Conservation (phyloP, 1,139 yeast species). For the Magnusiomyces sp. region DNA sequence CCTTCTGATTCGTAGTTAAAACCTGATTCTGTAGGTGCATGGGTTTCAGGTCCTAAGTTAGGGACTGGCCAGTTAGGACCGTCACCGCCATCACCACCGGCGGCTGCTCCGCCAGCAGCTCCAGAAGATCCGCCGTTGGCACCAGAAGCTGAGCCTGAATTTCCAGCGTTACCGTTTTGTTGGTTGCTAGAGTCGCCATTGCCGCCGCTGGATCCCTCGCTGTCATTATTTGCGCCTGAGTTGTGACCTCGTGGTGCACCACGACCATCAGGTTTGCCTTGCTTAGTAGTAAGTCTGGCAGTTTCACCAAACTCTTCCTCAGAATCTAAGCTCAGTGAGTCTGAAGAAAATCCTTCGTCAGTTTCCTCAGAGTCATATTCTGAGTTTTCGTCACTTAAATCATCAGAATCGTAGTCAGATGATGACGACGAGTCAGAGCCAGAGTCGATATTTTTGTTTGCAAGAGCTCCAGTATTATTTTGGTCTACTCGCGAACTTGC, state of each 20-base stretch:
- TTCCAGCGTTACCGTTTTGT: conserved; percentile 14
- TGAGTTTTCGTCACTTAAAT: conserved; percentile 3
- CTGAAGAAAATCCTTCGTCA: conserved; percentile 13
- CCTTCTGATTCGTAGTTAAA: conserved; percentile 45
- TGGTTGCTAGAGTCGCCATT: background rate
- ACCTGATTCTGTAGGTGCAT: conserved; percentile 43
- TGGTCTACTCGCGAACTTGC: conserved; percentile 16
- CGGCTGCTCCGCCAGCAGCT: conserved; percentile 2
- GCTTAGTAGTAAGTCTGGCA: conserved; percentile 10
- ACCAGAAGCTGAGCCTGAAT: conserved; percentile 14
- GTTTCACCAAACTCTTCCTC: conserved; percentile 19
- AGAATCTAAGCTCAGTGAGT: background rate
- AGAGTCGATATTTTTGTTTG: background rate
- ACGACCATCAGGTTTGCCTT: background rate
- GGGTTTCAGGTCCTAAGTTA: conserved; percentile 47
- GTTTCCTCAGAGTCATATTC: conserved; percentile 13
- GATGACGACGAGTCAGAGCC: conserved; percentile 35
- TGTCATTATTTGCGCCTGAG: conserved; percentile 5
- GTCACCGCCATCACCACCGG: conserved; percentile 2
- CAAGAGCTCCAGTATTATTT: conserved; percentile 2
- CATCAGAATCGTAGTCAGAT: conserved; percentile 33
- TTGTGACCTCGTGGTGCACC: conserved; percentile 2
- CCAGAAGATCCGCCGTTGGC: conserved; percentile 16
- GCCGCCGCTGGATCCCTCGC: conserved; percentile 4
- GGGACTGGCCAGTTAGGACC: conserved; percentile 27